Evolutionary conservation across 495 filamentous ascomycete species (phyloP).

Genomic region (Viridothelium virens): DNA sequence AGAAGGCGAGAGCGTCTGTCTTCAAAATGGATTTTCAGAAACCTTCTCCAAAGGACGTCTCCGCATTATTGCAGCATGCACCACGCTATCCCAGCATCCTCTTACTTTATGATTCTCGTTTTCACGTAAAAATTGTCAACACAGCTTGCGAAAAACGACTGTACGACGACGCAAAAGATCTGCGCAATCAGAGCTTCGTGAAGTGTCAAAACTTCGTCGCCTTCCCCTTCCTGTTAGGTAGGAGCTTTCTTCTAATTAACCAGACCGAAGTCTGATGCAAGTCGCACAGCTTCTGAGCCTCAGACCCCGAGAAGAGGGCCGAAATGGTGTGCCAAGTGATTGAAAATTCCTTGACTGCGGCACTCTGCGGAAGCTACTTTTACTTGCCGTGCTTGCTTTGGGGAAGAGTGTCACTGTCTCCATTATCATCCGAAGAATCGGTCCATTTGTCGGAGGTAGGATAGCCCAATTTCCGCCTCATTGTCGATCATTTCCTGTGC

Average conservation of each 20-base stretch:
- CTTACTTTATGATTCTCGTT: no score
- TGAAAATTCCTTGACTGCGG: not conserved
- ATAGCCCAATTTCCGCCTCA: not conserved
- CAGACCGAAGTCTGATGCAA: not conserved
- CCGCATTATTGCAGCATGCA: not conserved
- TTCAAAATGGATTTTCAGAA: not conserved
- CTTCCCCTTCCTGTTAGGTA: no score
- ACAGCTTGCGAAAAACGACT: no score
- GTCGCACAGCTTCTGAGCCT: not conserved
- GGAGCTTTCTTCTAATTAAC: not conserved
- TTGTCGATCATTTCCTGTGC: constrained; percentile 3
- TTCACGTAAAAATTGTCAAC: no score
- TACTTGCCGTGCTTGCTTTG: not conserved
- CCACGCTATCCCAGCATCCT: no score
- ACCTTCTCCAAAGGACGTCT: not conserved
- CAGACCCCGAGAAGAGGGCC: not conserved
- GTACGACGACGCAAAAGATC: no score
- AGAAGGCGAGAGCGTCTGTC: not conserved
- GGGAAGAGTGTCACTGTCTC: not conserved
- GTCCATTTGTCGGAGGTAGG: constrained; percentile 4
- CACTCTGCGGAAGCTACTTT: not conserved
- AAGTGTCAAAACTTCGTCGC: no score
- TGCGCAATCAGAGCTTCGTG: no score
- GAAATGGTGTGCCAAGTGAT: not conserved
- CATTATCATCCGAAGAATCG: not conserved